Base-by-base conservation (phyloP, 2,329 filamentous ascomycete genomes). In the Colletotrichum plurivorum region DNA sequence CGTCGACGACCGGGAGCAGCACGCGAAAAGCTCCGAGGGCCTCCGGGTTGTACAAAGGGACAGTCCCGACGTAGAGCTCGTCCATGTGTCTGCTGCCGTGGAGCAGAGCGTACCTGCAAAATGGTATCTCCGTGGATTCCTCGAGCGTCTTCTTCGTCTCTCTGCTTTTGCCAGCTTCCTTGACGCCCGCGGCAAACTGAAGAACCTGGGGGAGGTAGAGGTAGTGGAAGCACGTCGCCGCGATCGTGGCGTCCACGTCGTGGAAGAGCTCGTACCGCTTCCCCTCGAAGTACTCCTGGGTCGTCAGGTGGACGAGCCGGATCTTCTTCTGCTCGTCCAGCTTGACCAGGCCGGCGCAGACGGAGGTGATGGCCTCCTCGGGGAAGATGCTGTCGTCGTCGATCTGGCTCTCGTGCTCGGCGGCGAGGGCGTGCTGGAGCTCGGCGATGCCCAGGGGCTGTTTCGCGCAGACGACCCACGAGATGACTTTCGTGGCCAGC, bases 261-360 rank as follows among this genome's bases (percentile, higher is more conserved):
- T 65, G 31, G 27, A 71, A 73, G 43, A 68, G 70, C 0, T 4
- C 5, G 0, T 2, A 4, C 16, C 55, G 63, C 0, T 59, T 77
- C 20, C 61, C 60, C 27, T 79, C 73, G 46, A 84, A 76, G 67
- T 82, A 84, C 57, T 83, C 78, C 52, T 82, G 78, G 0, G 79
- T 76, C 3, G 82, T 84, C 68, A 81, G 79, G 69, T 84, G 82
- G 5, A 81, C 80, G 10, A 84, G 67, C 20, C 80, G 76, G 41
- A 83, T 73, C 73, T 5, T 10, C 82, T 59, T 80, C 73, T 9
- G 4, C 7, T 77, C 52, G 62, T 83, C 78, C 15, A 81, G 53
- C 3, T 74, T 78, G 5, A 83, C 78, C 5, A 84, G 66, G 1
- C 81, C 82, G 18, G 75, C 76, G 66, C 79, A 83, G 1, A 75